A percentile compares a stretch with the other conserved stretches of the same genome.
These are phyloP conservation scores for Phytophthora citrophthora DNA, from an alignment of 352 stramenopile species.

Conservation along the genomic window DNA sequence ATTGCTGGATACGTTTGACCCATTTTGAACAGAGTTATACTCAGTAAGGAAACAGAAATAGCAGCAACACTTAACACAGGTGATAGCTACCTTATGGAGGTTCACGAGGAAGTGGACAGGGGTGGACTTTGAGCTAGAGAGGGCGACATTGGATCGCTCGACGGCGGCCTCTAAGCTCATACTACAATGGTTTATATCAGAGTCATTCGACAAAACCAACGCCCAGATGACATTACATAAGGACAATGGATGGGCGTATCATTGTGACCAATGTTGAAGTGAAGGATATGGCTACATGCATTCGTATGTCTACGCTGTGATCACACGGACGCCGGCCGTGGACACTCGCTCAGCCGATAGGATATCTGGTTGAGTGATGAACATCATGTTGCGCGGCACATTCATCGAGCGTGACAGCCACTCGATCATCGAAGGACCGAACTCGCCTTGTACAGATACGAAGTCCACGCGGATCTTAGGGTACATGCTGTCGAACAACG, in stretches of 20 bases:
- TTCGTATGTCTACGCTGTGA: slow-evolving; percentile 7
- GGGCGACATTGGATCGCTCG: not conserved
- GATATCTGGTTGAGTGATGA: slow-evolving; percentile 86
- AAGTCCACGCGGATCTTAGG: slow-evolving; percentile 86
- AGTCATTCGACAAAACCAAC: no score
- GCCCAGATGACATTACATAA: no score
- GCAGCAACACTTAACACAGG: not conserved
- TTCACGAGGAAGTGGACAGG: slow-evolving; percentile 23
- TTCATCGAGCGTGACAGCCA: slow-evolving; percentile 71
- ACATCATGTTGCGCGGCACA: slow-evolving; percentile 89
- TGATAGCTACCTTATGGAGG: slow-evolving; percentile 19
- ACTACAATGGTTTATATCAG: not conserved
- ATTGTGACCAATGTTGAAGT: not conserved
- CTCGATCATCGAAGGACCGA: slow-evolving; percentile 71
- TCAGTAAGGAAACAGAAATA: not conserved
- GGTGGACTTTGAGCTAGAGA: not conserved
- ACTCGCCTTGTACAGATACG: slow-evolving; percentile 58
- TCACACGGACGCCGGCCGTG: slow-evolving; percentile 68
- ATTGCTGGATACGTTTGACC: slow-evolving; percentile 46
- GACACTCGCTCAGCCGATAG: slow-evolving; percentile 65
- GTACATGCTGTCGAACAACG: slow-evolving; percentile 86
- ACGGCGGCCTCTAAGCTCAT: slow-evolving; percentile 18
- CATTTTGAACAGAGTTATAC: not conserved
- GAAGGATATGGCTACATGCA: not conserved
- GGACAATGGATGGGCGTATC: no score